phyloP scores from a whole-genome alignment of 148 eudicot genomes.

The Dianthus caryophyllus region DNA sequence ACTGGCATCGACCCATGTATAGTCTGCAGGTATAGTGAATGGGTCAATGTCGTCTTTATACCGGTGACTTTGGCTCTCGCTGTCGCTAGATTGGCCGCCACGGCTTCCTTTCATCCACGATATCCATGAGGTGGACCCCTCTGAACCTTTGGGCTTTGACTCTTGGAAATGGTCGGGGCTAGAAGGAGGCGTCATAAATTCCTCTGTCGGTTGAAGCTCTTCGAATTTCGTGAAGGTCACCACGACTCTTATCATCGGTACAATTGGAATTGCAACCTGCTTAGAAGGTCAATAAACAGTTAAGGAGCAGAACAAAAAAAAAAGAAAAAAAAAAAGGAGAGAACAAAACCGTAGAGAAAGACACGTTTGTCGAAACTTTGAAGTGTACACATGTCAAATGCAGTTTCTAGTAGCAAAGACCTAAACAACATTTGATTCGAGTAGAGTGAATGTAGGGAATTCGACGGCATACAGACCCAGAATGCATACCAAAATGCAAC shows the following conservation, averaged over 20 bases:
- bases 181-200: constrained; percentile 85
- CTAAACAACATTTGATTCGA: too few species aligned
- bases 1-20: constrained; percentile 80
- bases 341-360: background rate
- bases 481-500: too few species aligned
- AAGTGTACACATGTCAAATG: too few species aligned
- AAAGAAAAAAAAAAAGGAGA: background rate
- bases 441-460: too few species aligned
- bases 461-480: too few species aligned
- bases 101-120: constrained; percentile 87
- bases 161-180: constrained; percentile 80
- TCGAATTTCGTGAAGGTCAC: constrained; percentile 90
- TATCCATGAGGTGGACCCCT: constrained; percentile 68
- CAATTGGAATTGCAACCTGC: constrained; percentile 92
- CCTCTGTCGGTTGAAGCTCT: constrained; percentile 72
- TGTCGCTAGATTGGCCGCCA: constrained; percentile 58
- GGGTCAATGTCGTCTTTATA: constrained; percentile 68
- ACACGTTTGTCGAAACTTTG: background rate
- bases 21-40: constrained; percentile 77
- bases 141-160: constrained; percentile 56
- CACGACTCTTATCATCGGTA: constrained; percentile 85
- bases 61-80: constrained; percentile 45
- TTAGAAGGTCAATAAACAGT: background rate
- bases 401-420: too few species aligned
- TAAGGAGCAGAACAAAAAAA: background rate